These are phyloP conservation scores for Adenanthera pavonina DNA, from an alignment of 306 rosid species.

Conservation along the genomic window DNA sequence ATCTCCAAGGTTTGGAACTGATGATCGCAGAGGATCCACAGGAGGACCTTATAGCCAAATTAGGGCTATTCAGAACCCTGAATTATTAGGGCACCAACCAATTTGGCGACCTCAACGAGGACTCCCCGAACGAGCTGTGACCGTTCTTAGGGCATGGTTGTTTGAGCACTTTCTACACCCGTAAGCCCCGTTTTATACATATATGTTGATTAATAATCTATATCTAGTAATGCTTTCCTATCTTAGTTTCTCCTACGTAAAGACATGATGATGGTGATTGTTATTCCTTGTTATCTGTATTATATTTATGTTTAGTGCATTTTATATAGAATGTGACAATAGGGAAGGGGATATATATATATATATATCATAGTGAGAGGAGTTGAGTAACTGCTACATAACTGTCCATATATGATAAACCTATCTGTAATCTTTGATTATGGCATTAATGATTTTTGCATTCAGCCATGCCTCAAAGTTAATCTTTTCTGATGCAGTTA, in stretches of 20 bases:
- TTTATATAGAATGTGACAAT: no score
- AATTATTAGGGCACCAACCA: constrained; percentile 64
- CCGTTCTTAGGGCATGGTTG: constrained; percentile 72
- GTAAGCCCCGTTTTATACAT: constrained; percentile 43
- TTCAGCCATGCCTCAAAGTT: background rate
- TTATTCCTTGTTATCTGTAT: background rate
- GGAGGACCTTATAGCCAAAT: constrained; percentile 44
- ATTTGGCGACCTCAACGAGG: constrained; percentile 83
- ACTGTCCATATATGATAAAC: no score
- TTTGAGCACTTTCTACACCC: constrained; percentile 82
- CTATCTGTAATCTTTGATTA: background rate
- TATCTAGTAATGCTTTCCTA: background rate
- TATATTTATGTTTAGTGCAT: no score
- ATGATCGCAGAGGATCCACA: constrained; percentile 24
- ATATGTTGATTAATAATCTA: background rate
- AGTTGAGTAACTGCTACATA: no score
- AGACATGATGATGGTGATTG: background rate
- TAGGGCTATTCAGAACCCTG: constrained; percentile 48
- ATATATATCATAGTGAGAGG: no score
- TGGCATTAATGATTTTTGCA: no score
- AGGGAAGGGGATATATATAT: no score
- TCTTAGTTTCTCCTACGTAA: no score
- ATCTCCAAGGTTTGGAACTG: constrained; percentile 35
- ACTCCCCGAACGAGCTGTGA: constrained; percentile 73
- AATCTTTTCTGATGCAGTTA: constrained; percentile 49